Evolutionary conservation across 306 rosid genomes (phyloP), one percentile per base, ranked within the genome.

Genomic region (Pueraria montana): DNA sequence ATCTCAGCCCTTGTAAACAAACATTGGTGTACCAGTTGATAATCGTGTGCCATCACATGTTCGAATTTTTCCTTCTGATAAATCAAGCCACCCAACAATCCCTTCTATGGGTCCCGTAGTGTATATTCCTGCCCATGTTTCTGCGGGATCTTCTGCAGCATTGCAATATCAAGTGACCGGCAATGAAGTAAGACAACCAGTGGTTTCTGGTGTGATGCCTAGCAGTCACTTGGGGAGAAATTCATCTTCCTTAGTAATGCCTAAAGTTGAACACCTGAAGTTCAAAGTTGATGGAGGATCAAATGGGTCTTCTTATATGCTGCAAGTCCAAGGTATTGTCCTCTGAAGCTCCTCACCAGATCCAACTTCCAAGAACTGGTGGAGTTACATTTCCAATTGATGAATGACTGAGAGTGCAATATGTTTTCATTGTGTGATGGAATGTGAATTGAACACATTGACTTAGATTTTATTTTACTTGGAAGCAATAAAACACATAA

Each of bases 291-390:
- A 88, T 65, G 95, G 88, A 82, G 95, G 91, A 83, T 79, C 90
- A 66, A 93, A 87, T 87, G 98, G 87, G 49, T 63, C 97, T n/a
- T n/a, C n/a, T 82, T 90, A 85, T 87, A 77, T 90, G 58, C 72
- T 85, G 21, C 96, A 91, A 80, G 88, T 87, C 65, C 98, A 88
- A 89, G 97, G 99, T 96, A 87, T 73, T n/a, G 42, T 78, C 80
- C 68, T 53, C 67, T 48, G 38, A 66, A 64, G 50, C 74, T 72
- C 80, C 59, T 56, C 42, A 26, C 27, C 67, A 13, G 62, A 43
- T 82, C 75, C 50, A 71, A 27, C 61, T 58, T 87, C 71, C 79
- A 72, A 72, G 61, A 48, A 68, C 34, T 27, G 70, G 26, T 61
- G 27, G 62, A 27, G 75, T 68, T 80, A n/a, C 34, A 4, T 84